Base-by-base conservation (phyloP, 2,329 filamentous ascomycete species). In the Colletotrichum melonis region DNA sequence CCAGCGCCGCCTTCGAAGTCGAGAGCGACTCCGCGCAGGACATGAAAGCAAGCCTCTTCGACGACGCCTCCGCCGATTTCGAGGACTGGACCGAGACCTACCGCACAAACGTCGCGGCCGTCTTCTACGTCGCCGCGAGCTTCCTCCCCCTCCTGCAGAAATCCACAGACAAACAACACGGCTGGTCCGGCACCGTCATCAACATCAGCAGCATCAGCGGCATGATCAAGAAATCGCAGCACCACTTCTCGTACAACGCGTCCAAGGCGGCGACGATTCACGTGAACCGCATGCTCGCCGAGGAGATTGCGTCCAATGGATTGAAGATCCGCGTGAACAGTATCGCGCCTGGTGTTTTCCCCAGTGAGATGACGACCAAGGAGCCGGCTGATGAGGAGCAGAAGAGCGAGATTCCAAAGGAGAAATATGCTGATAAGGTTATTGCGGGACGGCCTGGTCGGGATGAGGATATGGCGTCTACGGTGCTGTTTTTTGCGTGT, bases 41-140 rank as follows among this genome's bases (percentile, higher is more conserved):
- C 62, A 84, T 92, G 72, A 89, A 87, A 74, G 78, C 89, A 68
- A 90, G 91, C 80, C 85, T 94, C 32, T 97, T 95, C 84, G 89
- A 95, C 63, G 86, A 88, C 55, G 87, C 92, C 69, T 78, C 81
- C 1, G 80, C 83, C 3, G 89, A 84, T 0, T 86, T 93, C 69
- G 90, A 94, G 42, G 90, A 92, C 77, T 97, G 94, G 94, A 88
- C 87, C n/a, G 82, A 88, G 54, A 90, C 90, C 0, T 95, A 93
- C 85, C 89, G 90, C 72, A 94, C 93, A 24, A 95, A 97, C 76
- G 93, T 95, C 12, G 90, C 94, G 38, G 89, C 88, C 73, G 86
- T 91, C 69, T 93, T 90, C 84, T 93, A 92, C 76, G 86, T 89
- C 63, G 91, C 91, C 0, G 87, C 91, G 63, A 88, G 90, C 0